These are phyloP conservation scores for Hortiboletus campestris DNA, from an alignment of 768 basidiomycete species.

Conservation along the genomic window DNA sequence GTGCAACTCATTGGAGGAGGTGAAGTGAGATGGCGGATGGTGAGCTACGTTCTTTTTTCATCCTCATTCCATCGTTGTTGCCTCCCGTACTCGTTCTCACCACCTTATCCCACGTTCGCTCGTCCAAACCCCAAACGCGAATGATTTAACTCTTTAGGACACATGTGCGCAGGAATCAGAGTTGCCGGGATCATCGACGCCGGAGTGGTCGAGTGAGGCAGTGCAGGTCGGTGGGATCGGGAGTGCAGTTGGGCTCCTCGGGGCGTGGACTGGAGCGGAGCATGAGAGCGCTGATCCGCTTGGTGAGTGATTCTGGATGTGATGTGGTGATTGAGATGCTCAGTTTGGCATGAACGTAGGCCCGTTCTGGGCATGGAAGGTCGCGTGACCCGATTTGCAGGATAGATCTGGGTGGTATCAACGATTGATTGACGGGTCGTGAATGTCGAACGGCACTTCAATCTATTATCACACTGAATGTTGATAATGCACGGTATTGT, in stretches of 20 bases:
- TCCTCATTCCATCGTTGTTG: not conserved
- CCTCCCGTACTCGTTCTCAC: too few species aligned
- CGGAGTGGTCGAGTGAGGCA: constrained; percentile 55
- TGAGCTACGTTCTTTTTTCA: constrained; percentile 21
- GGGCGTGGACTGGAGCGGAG: constrained; percentile 52
- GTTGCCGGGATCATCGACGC: constrained; percentile 28
- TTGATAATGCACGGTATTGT: not conserved
- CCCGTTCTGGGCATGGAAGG: constrained; percentile 46
- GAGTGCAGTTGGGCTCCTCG: constrained; percentile 51
- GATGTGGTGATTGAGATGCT: not conserved
- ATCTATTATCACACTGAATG: not conserved
- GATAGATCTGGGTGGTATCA: not conserved
- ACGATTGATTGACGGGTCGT: not conserved
- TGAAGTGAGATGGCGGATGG: constrained; percentile 51
- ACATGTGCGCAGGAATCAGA: constrained; percentile 32
- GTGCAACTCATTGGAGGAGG: constrained; percentile 51
- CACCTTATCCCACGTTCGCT: not conserved
- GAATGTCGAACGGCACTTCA: not conserved
- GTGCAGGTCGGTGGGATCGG: constrained; percentile 56
- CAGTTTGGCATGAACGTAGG: constrained; percentile 22
- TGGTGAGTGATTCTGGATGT: constrained; percentile 29
- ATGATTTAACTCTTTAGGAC: constrained; percentile 9
- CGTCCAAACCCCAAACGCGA: not conserved
- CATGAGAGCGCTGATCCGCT: constrained; percentile 46
- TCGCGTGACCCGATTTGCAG: constrained; percentile 22